Base-by-base conservation (phyloP, 1,139 yeast genomes). In the Protomyces arabidopsidicola region DNA sequence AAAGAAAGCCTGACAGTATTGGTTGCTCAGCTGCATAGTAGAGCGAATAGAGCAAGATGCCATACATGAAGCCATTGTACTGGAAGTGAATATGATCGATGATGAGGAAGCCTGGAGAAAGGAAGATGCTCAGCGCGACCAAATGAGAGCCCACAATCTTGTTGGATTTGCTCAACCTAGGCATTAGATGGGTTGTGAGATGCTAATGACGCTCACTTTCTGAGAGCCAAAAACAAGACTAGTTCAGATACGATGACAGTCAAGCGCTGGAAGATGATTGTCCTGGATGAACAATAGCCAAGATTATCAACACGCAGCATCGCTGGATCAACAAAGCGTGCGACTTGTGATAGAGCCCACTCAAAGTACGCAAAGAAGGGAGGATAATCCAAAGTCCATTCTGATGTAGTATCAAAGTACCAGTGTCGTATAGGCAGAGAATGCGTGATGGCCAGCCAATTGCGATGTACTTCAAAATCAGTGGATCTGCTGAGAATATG, bases 351-450 rank as follows among this genome's bases (percentile, higher is more conserved):
- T 64, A 93, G 73, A 1, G 80, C 51, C 87, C 91, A 90, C 74
- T 93, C 98, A 71, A 93, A 91, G 74, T 90, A 90, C 0, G 98
- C 98, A 74, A 93, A 93, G 72, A 90, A 89, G 0, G 99, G 99
- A 4, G 99, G 98, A 75, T 93, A 93, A 75, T 93, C 98, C 60
- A 95, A 77, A 0, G 98, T 93, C 98, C 98, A 93, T 72, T 88
- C 93, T 50, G 89, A 87, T 0, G 96, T 90, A 9, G 18, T 10
- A 71, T 93, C 97, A 54, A 79, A 74, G 72, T 93, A 93, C 99
- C 99, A 93, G 65, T 87, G 74, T 12, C 77, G 76, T 16, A 91
- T 64, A 0, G 98, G 98, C 42, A 91, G 75, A n/a, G 81, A 81
- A 70, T 84, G 77, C 2, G 98, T 93, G 55, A 93, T 86, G 0